Evolutionary conservation across 1,284 basidiomycete species (phyloP).

Genomic region (Sanguinoderma infundibulare): DNA sequence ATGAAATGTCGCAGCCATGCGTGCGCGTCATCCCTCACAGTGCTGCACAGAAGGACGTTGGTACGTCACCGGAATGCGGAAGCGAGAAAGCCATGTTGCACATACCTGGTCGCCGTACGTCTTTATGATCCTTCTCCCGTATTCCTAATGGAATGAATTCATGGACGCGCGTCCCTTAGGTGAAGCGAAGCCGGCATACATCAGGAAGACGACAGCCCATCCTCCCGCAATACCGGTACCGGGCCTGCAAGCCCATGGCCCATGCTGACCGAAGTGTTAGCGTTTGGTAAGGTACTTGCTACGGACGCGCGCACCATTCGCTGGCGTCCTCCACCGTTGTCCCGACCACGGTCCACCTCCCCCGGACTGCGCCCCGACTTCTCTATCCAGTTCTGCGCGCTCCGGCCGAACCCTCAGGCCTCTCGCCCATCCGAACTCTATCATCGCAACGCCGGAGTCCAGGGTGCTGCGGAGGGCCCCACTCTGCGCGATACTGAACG

Average conservation of each 20-base stretch:
- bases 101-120: neutral
- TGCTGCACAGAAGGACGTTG: neutral
- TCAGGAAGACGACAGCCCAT: neutral
- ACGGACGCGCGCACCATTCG: neutral
- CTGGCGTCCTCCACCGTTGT: neutral
- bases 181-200: neutral
- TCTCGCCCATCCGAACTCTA: neutral
- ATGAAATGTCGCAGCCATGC: neutral
- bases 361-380: conserved; percentile 2
- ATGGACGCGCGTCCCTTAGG: neutral
- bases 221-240: neutral
- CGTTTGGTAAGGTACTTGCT: neutral
- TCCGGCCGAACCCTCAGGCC: neutral
- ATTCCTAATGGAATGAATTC: neutral
- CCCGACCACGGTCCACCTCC: neutral
- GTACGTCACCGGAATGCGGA: neutral
- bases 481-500: neutral
- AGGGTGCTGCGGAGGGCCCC: neutral
- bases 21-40: neutral
- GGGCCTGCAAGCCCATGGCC: neutral
- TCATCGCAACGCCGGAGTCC: neutral
- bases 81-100: conserved; percentile 1
- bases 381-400: neutral
- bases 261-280: neutral
- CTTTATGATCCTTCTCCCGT: neutral